Percentiles rank a stretch among this genome's conserved stretches.
phyloP scores from a whole-genome alignment of 2,329 filamentous ascomycete species.

The Colletotrichum australisinense region DNA sequence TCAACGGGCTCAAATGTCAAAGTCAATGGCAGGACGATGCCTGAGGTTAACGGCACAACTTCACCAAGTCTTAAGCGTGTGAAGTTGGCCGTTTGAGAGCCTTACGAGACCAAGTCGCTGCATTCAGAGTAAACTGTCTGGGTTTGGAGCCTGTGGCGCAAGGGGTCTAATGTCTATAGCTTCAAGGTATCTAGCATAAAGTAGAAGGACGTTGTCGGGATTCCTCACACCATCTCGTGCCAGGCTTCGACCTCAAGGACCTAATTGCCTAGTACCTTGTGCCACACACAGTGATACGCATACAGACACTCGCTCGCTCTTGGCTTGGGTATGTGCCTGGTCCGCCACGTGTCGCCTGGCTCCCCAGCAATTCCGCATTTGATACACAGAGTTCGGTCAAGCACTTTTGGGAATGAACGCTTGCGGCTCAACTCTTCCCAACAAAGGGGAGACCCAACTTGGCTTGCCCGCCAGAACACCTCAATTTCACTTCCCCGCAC shows the following conservation, averaged over 20 bases:
- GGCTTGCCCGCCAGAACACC: no score
- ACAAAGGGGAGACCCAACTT: no score
- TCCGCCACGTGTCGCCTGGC: no score
- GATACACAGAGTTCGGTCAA: no score
- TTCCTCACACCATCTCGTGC: background rate
- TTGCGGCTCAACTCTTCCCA: no score
- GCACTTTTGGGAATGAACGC: no score
- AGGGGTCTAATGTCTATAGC: background rate
- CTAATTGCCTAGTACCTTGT: no score
- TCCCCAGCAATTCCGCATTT: no score
- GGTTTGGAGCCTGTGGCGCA: background rate
- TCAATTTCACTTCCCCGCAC: no score
- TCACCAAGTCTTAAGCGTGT: constrained; percentile 26
- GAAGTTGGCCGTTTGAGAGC: background rate
- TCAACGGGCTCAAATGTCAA: background rate
- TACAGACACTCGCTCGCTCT: no score
- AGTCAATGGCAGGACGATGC: background rate
- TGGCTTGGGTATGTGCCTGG: no score
- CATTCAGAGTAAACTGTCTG: background rate
- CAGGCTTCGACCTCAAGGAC: background rate
- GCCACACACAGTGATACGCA: no score
- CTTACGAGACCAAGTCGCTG: background rate
- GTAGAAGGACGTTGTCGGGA: background rate
- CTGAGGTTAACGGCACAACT: background rate
- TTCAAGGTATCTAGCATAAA: background rate